Evolutionary conservation across 306 rosid species (phyloP), one percentile per base, ranked within the genome.

Genomic region (Albizia julibrissin): DNA sequence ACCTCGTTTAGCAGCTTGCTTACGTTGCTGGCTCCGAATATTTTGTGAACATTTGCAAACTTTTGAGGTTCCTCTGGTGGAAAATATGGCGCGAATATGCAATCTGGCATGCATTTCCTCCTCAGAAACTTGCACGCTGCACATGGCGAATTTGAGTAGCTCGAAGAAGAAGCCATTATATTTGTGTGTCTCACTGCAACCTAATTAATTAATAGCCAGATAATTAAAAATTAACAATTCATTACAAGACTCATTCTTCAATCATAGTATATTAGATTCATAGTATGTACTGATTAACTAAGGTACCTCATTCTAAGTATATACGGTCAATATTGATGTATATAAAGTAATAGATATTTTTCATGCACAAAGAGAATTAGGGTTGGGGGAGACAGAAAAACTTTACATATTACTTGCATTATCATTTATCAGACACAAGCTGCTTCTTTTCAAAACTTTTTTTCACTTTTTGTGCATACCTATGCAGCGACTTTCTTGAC

Each of bases 11-110:
- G 91, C 12, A 94, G 88, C 80, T 94, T 94, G 61, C 94, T 88
- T 2, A 94, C 98, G 24, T 94, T 94, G 88, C 97, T 94, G 10
- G 98, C 98, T 3, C 98, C 98, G 74, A 94, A 94, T 40, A 93
- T 93, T 77, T 93, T 94, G 90, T 94, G 98, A 19, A 94, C 98
- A 27, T 90, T 93, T 1, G 91, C 92, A 62, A 94, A 95, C 68
- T 95, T 95, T 16, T 91, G 93, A 1, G 97, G 97, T 89, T 92
- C 97, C 69, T 92, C 97, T 11, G 97, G 91, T 10, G 98, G 97
- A 56, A 94, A 94, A 80, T 92, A 94, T 9, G 97, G 94, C 0
- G 97, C 97, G 34, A 93, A 94, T 0, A 91, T 83, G 84, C 98
- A 94, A 40, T 89, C 94, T 0, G 93, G 91, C 85, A 86, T 85